A percentile compares a stretch with the other conserved stretches of the same genome.
Evolutionary conservation across 2,329 filamentous ascomycete species (phyloP).

Genomic region (Pseudogymnoascus sp.): DNA sequence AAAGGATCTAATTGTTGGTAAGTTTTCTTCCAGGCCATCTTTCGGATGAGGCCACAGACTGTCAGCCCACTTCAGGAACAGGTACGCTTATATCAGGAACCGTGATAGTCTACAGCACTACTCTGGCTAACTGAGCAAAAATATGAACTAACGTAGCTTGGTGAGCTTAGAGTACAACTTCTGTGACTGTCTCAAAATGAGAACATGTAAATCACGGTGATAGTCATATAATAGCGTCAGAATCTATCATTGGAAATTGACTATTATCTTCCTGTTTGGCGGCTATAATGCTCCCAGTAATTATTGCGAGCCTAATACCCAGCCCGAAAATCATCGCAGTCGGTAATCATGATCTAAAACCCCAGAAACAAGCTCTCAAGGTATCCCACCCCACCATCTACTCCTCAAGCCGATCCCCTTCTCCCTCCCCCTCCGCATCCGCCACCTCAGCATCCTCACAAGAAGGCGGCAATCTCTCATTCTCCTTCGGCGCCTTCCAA

Average conservation of each 20-base stretch:
- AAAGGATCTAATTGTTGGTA: background rate
- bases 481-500: conserved; percentile 50
- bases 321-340: background rate
- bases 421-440: background rate
- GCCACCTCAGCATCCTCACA: conserved; percentile 19
- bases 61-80: background rate
- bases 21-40: background rate
- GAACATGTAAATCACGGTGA: background rate
- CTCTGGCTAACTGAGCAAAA: background rate
- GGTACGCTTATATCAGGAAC: background rate
- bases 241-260: background rate
- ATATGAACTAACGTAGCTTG: background rate
- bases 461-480: conserved; percentile 19
- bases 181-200: background rate
- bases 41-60: background rate
- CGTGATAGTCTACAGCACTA: background rate
- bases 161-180: background rate
- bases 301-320: background rate
- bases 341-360: background rate
- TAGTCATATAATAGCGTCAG: background rate
- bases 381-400: background rate
- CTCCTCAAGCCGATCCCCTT: background rate
- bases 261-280: background rate
- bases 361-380: background rate
- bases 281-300: background rate